These are phyloP conservation scores for Mycena indigotica DNA, from an alignment of 768 basidiomycete genomes.

Conservation along the genomic window DNA sequence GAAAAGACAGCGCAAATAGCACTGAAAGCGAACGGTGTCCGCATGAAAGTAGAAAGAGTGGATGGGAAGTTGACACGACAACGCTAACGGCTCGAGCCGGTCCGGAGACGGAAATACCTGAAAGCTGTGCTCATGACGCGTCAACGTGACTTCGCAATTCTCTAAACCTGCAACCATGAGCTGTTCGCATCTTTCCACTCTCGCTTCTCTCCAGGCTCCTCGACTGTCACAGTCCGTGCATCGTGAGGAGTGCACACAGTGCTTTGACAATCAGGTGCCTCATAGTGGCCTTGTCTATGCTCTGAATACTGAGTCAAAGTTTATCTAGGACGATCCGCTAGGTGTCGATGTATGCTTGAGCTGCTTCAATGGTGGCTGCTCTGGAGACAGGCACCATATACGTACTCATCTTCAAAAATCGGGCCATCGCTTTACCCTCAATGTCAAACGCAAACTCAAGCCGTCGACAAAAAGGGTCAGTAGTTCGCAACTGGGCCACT, in stretches of 20 bases:
- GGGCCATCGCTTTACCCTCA: slow-evolving; percentile 76
- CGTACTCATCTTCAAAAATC: slow-evolving; percentile 69
- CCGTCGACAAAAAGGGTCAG: slow-evolving; percentile 66
- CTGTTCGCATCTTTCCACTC: slow-evolving; percentile 57
- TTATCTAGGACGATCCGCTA: slow-evolving; percentile 60
- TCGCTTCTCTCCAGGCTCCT: slow-evolving; percentile 57
- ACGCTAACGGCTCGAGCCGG: neutral
- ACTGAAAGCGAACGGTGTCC: neutral
- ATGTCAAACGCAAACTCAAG: slow-evolving; percentile 75
- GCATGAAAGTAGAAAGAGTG: neutral
- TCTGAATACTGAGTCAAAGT: neutral
- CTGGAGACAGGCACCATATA: slow-evolving; percentile 70
- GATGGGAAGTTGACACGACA: neutral
- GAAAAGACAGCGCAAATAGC: slow-evolving; percentile 11
- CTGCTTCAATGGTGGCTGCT: slow-evolving; percentile 95
- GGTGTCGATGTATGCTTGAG: slow-evolving; percentile 88
- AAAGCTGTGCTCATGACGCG: no score
- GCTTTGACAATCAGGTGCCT: slow-evolving; percentile 96
- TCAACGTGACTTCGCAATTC: no score
- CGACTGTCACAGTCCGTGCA: slow-evolving; percentile 73
- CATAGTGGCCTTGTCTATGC: slow-evolving; percentile 16
- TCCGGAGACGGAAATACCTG: no score
- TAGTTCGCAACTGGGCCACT: slow-evolving; percentile 21
- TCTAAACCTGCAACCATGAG: no score
- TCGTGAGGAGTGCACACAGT: slow-evolving; percentile 95